phyloP scores from a whole-genome alignment of 2,329 filamentous ascomycete species.

The Calonectria henricotiae region DNA sequence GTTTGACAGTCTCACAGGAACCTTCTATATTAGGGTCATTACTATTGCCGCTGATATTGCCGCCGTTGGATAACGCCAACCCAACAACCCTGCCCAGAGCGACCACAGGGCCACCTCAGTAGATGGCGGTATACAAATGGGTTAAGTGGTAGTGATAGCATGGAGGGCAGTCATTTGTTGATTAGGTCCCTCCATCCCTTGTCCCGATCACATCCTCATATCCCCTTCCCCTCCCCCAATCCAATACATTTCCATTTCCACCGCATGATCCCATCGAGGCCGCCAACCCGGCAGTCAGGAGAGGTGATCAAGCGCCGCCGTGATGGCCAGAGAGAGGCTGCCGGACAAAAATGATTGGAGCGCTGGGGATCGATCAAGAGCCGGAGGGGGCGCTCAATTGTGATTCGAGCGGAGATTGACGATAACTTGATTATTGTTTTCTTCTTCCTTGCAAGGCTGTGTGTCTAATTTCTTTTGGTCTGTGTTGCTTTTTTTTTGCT shows the following conservation, averaged over 20 bases:
- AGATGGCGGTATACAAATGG: constrained; percentile 7
- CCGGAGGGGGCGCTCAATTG: constrained; percentile 38
- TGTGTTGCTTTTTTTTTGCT: constrained; percentile 27
- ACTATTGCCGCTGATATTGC: constrained; percentile 30
- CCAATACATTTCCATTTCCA: constrained; percentile 24
- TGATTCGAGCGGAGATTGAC: constrained; percentile 41
- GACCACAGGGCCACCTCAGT: neutral
- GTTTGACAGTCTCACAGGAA: constrained; percentile 23
- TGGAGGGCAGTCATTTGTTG: constrained; percentile 5
- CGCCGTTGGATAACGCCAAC: constrained; percentile 12
- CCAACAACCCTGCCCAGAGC: neutral
- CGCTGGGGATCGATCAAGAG: constrained; percentile 25
- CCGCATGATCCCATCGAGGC: constrained; percentile 23
- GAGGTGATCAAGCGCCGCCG: constrained; percentile 42
- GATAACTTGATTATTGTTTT: constrained; percentile 33
- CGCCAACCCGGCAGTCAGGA: constrained; percentile 42
- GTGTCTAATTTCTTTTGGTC: constrained; percentile 15
- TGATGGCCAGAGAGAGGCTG: constrained; percentile 36
- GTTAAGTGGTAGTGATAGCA: neutral
- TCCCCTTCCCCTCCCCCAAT: neutral
- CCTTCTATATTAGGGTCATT: constrained; percentile 22
- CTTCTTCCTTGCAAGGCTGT: constrained; percentile 28
- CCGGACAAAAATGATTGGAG: constrained; percentile 41
- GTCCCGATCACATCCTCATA: constrained; percentile 7
- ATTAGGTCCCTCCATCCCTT: constrained; percentile 3